Conservation (phyloP, 305 asterid genomes). For the Caryopteris hybrid region DNA sequence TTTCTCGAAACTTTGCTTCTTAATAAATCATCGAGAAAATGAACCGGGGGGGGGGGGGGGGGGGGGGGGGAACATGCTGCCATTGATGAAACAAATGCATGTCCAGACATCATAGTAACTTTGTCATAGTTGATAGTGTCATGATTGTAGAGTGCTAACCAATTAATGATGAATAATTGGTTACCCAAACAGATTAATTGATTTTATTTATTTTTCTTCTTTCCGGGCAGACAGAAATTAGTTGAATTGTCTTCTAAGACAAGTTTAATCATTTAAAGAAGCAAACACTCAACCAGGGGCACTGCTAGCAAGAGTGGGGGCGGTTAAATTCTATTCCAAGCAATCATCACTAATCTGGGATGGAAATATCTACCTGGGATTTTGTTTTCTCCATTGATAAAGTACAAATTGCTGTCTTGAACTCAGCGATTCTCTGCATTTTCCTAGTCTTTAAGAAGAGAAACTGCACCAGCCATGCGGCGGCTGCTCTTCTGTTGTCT, state of each 20-base stretch:
- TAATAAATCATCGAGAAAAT: background rate
- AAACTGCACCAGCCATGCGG: slow-evolving; percentile 27
- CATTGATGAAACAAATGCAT: slow-evolving; percentile 11
- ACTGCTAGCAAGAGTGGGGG: slow-evolving; percentile 11
- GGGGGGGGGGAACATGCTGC: background rate
- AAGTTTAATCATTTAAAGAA: slow-evolving; percentile 38
- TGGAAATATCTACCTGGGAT: slow-evolving; percentile 19
- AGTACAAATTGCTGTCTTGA: background rate
- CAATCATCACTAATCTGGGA: slow-evolving; percentile 23
- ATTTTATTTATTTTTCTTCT: too few relatives aligned
- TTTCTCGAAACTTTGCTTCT: background rate
- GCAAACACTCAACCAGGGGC: background rate
- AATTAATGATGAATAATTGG: slow-evolving; percentile 21
- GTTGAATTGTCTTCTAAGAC: slow-evolving; percentile 52
- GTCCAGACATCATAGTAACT: slow-evolving; percentile 8
- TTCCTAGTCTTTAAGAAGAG: background rate
- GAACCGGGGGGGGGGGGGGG: background rate
- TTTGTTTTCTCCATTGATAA: background rate
- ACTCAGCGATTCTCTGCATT: background rate
- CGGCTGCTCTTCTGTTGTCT: slow-evolving; percentile 34
- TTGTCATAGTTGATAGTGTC: slow-evolving; percentile 13
- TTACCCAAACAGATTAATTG: background rate
- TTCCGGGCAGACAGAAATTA: background rate
- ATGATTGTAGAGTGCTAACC: slow-evolving; percentile 39
- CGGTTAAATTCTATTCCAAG: slow-evolving; percentile 29